These are phyloP conservation scores for Triticum timopheevii DNA, from an alignment of 176 grass and related monocot species.

Conservation along the genomic window DNA sequence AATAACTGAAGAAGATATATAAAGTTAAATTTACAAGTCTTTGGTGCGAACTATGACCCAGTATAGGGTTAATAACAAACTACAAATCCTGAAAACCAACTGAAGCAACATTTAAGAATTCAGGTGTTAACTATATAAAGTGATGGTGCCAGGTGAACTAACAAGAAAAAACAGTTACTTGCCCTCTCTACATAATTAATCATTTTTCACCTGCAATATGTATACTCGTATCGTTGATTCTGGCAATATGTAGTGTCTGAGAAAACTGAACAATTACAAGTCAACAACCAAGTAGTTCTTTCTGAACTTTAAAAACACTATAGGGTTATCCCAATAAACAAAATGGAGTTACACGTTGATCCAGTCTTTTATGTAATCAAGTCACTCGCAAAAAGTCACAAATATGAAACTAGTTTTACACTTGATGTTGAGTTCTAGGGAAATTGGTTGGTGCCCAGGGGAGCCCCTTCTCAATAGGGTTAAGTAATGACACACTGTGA, in stretches of 20 bases:
- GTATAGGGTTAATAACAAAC: background rate
- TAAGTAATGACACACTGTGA: background rate
- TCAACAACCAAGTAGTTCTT: background rate
- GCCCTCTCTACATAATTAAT: background rate
- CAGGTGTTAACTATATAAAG: background rate
- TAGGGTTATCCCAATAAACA: background rate
- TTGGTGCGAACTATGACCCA: background rate
- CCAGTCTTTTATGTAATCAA: background rate
- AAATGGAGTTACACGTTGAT: background rate
- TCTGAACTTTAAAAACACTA: background rate
- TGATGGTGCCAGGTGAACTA: background rate
- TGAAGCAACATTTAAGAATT: background rate
- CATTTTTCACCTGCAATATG: background rate
- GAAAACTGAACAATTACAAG: background rate
- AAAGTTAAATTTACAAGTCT: background rate
- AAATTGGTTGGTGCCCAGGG: background rate
- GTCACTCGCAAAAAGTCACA: background rate
- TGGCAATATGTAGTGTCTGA: background rate
- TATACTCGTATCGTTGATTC: background rate
- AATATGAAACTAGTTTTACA: slow-evolving; percentile 2
- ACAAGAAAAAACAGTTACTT: background rate
- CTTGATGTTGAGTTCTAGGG: background rate
- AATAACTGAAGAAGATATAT: background rate
- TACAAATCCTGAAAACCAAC: background rate
- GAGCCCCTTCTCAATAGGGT: no score